Base-by-base conservation (phyloP, 1,139 yeast species). In the Lodderomyces beijingensis region DNA sequence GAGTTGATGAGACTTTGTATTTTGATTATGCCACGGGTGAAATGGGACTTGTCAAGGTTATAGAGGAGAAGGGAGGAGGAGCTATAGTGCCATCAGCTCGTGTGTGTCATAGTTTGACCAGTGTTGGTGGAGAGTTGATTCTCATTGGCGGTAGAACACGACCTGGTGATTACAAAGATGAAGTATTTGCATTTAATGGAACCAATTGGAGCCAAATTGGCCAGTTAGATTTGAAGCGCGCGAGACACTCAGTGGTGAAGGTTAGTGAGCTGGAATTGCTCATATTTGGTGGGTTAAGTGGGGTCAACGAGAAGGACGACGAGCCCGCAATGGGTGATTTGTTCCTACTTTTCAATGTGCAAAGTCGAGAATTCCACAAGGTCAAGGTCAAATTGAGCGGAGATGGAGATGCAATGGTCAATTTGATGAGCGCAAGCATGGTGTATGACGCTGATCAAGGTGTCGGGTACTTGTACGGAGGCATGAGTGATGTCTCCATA, bases 71-170 rank as follows among this genome's bases (percentile, higher is more conserved):
- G 11, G 17, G 14, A 7, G 10, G 11, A 10, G 16, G 26, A 16
- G 16, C 27, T 3, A 16, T 42, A 3, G 15, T 28, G 7, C 70
- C 70, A 1, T n/a, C 43, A 0, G 64, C 77, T 5, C 63, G 93
- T 37, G 73, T 80, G 75, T 71, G 84, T 40, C 89, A 84, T 45
- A 59, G 77, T 0, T 44, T 77, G 16, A 66, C 75, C 0, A 38
- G 49, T 0, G 34, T 74, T 1, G 44, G 49, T 1, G 46, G 50
- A 4, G 42, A 39, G 2, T 41, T 59, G 1, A 38, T 79, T 3
- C 42, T 82, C n/a, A 58, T 75, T 18, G 94, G 93, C 3, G 95
- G 95, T 3, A 65, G 94, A 40, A 60, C 71, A 3, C 67, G 77
- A 5, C 94, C 95, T 1, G 69, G 71, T 1, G 51, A 54, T 7